Base-by-base conservation (phyloP, 2,329 filamentous ascomycete species). In the Tolypocladium guangdongense region DNA sequence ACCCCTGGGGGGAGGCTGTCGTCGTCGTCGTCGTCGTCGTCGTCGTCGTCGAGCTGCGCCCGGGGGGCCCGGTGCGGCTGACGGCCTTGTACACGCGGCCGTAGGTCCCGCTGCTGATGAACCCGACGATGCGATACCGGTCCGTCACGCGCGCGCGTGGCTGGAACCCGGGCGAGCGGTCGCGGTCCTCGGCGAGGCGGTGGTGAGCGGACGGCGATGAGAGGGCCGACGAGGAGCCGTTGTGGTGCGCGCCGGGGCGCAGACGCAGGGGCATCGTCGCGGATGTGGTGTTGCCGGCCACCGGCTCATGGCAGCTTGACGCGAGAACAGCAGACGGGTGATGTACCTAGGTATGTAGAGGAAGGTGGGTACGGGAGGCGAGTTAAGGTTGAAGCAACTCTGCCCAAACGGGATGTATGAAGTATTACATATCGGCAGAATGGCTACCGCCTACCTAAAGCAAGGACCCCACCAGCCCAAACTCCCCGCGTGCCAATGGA, bases 51-150 rank as follows among this genome's bases (percentile, higher is more conserved):
- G 39, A 36, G 27, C n/a, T n/a, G n/a, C n/a, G 27, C 11, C 30
- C 14, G 37, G 35, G 27, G 16, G 49, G 36, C 18, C 49, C 50
- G 12, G 55, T 50, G 59, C 86, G 84, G 62, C 88, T 84, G 45
- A 90, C 77, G 20, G 93, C 93, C 68, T 99, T 99, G 81, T 97
- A 99, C 8, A 99, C 93, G 35, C 93, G 86, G 37, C 93, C 93
- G 80, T 99, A 99, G 18, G 93, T 99, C 48, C 93, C 93, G 62
- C 90, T 96, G 67, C 90, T 96, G 63, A 99, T 99, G 76, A 99
- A 99, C 45, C 93, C 93, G 54, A 99, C 86, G 63, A 99, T 93
- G 63, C 93, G 90, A 73, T 97, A 99, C 60, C 88, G 87, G 70
- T 97, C 92, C 56, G 87, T 86, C 54, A 97, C 90, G 57, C 89